Evolutionary conservation across 2,329 filamentous ascomycete genomes (phyloP).

Genomic region (Lasiodiplodia sp.): DNA sequence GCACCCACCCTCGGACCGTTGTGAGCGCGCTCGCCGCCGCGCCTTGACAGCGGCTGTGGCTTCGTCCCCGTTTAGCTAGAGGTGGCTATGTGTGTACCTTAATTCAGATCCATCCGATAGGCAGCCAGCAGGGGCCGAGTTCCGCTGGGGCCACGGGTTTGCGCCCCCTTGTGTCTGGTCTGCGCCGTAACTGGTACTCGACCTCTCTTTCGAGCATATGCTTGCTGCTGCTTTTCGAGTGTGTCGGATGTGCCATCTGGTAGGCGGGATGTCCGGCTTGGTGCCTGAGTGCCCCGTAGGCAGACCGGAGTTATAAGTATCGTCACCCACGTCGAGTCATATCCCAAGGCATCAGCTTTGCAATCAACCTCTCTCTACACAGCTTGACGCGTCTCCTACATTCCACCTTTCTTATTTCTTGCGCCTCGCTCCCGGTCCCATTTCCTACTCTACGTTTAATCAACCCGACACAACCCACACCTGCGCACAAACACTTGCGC

Average conservation of each 20-base stretch:
- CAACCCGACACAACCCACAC: constrained; percentile 1
- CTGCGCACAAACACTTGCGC: neutral
- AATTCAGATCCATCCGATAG: constrained; percentile 23
- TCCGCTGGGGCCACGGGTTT: constrained; percentile 25
- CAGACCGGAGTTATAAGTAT: constrained; percentile 25
- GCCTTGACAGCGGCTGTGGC: constrained; percentile 30
- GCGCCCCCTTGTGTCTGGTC: constrained; percentile 23
- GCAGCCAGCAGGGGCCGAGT: constrained; percentile 24
- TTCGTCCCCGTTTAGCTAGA: constrained; percentile 11
- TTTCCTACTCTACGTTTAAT: constrained; percentile 1
- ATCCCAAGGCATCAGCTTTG: constrained; percentile 23
- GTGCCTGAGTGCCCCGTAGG: constrained; percentile 22
- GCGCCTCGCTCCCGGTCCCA: neutral
- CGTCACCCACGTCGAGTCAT: constrained; percentile 23
- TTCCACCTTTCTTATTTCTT: constrained; percentile 18
- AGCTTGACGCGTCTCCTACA: neutral
- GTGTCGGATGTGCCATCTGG: constrained; percentile 19
- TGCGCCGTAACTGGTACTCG: constrained; percentile 15
- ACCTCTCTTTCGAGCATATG: constrained; percentile 18
- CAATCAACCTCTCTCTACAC: constrained; percentile 16
- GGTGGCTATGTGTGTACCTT: constrained; percentile 23
- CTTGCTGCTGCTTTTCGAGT: constrained; percentile 16
- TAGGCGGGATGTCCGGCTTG: constrained; percentile 16
- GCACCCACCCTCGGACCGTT: constrained; percentile 14
- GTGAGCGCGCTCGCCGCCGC: constrained; percentile 14